Conservation (phyloP, 495 filamentous ascomycete genomes). For the Penicillium steckii region DNA sequence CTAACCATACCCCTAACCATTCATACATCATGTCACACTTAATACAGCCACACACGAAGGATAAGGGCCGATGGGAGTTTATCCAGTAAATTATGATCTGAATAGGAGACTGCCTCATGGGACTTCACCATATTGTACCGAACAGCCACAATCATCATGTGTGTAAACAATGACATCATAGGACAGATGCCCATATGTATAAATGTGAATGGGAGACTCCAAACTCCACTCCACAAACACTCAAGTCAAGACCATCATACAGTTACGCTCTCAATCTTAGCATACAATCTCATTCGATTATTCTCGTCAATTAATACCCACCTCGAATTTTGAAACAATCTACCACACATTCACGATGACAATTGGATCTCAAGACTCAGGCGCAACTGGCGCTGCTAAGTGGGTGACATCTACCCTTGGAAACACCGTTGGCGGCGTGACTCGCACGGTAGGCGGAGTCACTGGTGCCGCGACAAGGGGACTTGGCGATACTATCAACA, state of each 20-base stretch:
- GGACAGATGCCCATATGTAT: background rate
- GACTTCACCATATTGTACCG: too few relatives aligned
- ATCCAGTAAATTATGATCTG: too few relatives aligned
- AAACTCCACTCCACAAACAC: background rate
- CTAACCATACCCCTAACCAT: too few relatives aligned
- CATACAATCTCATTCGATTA: background rate
- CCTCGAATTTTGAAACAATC: background rate
- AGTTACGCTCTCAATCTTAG: background rate
- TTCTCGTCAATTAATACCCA: background rate
- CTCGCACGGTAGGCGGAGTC: constrained; percentile 67
- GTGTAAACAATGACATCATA: constrained; percentile 25
- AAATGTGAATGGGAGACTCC: too few relatives aligned
- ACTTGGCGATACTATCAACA: constrained; percentile 60
- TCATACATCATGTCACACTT: too few relatives aligned
- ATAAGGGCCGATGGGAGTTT: too few relatives aligned
- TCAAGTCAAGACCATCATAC: background rate
- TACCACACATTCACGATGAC: constrained; percentile 15
- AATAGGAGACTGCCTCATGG: too few relatives aligned
- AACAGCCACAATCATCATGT: constrained; percentile 17
- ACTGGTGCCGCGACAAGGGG: constrained; percentile 66
- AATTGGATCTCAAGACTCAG: constrained; percentile 29
- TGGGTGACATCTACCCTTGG: constrained; percentile 54
- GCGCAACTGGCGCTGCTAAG: constrained; percentile 41
- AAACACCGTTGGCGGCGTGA: constrained; percentile 60
- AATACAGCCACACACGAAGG: too few relatives aligned